Base-by-base conservation (phyloP, 192 early-diverging fungal genomes). In the Funneliformis geosporum region DNA sequence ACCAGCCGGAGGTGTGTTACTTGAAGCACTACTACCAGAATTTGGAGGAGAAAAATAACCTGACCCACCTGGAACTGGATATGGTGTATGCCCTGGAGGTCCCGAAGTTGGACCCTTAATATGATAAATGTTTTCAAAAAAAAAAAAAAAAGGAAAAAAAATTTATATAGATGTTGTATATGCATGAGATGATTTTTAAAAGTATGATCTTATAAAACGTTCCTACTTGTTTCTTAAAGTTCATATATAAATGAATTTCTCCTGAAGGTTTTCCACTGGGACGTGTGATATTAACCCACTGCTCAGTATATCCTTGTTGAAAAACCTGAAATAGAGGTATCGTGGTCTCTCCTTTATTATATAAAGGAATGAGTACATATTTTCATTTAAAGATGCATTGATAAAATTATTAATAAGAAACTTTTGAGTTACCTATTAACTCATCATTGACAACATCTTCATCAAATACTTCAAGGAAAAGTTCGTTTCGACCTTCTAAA, bases 401-500 rank as follows among this genome's bases (percentile, higher is more conserved):
- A 44, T 9, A 44, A 44, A 59, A n/a, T 38, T 12, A 60, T 38
- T 0, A 74, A 23, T 2, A 6, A 25, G 28, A 27, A 25, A 74
- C 12, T 10, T 11, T 39, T 23, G 21, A 27, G 60, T 27, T 75
- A 55, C 27, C 50, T 27, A 55, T 59, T 38, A 75, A 60, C 8
- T 60, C 27, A 75, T 75, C 73, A 44, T 3, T 39, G 18, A 4
- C 38, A 55, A 39, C 8, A 16, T 38, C 39, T 39, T 75, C 73
- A 60, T 75, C n/a, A 60, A 60, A 40, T 6, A 75, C 73, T 40
- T 75, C 47, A 25, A 75, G 1, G 16, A 16, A 75, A 60, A 75
- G 73, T 38, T 75, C 50, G 14, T 75, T 18, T n/a, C 43, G 46
- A 18, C 73, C 73, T 23, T 55, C 50, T 25, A 60, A 14, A 44